Percentiles rank a stretch among this genome's conserved stretches.
Evolutionary conservation across 257 asterid genomes (phyloP).

Genomic region (Marsdenia floribunda): DNA sequence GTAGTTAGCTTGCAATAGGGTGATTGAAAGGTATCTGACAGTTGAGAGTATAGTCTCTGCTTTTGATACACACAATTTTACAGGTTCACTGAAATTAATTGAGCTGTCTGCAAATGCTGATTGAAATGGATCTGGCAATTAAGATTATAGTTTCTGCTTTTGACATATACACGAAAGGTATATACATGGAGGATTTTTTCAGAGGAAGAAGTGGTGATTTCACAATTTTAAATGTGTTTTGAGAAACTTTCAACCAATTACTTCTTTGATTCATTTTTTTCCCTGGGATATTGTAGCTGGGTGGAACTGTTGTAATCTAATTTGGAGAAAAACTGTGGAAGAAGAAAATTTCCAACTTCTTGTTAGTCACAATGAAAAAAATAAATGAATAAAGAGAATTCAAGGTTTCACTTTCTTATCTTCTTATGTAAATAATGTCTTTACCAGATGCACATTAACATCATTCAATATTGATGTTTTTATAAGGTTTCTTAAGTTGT

Average conservation of each 20-base stretch:
- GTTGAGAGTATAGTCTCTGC: neutral
- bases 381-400: too few species aligned
- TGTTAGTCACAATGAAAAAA: neutral
- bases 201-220: neutral
- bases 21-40: neutral
- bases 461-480: neutral
- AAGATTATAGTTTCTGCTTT: neutral
- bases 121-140: neutral
- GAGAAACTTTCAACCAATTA: neutral
- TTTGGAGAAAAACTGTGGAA: neutral
- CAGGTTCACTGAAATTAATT: neutral
- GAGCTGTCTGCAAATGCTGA: neutral
- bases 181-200: neutral
- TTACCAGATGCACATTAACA: neutral
- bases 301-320: neutral
- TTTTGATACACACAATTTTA: too few species aligned
- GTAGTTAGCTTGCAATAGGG: neutral
- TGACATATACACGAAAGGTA: neutral
- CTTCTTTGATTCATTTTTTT: neutral
- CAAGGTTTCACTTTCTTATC: neutral
- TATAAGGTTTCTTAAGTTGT: neutral
- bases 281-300: neutral
- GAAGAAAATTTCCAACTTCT: neutral
- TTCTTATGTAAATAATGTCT: neutral
- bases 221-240: neutral